Evolutionary conservation across 2,329 filamentous ascomycete species (phyloP), one percentile per base, ranked within the genome.

Genomic region (Phoma herbarum): DNA sequence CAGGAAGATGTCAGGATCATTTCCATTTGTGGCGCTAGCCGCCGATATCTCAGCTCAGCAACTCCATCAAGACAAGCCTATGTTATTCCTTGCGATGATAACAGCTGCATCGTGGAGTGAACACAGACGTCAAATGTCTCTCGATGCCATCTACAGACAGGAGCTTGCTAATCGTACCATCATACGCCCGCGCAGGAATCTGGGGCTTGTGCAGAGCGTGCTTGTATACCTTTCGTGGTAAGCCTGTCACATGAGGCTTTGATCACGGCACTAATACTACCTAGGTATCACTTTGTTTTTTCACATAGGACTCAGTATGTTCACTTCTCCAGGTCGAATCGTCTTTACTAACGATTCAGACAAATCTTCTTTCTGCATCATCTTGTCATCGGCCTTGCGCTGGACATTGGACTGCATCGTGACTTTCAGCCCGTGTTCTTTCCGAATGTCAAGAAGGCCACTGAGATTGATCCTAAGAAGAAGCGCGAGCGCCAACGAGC

Each of bases 91-190:
- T 14, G 71, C 72, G 1, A 66, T 75, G 9, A 56, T 75, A 0
- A 70, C 66, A 9, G 68, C 66, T 10, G 66, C 73, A 1, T 74
- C 72, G 0, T 73, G 68, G 66, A 63, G 63, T 51, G 62, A 74
- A 11, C 71, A 72, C 42, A 44, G 61, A 7, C 67, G 63, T 8
- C 71, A 73, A 43, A 68, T 66, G 60, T 31, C 48, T 18, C 67
- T 76, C 20, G 73, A 76, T 29, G 43, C 52, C 4, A 28, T 68
- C 2, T 76, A 67, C 46, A 69, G 73, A 1, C 67, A 48, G 1
- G 70, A 76, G 44, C 63, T 76, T n/a, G 73, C 73, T 2, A 59
- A 70, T n/a, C 69, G 71, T 22, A 75, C 73, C 2, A 72, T 75
- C 18, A 62, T 76, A 18, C 55, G 53, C 5, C 74, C 73, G 16